Conservation (phyloP, 2,329 filamentous ascomycete species). For the Chaetothyriales sp. region DNA sequence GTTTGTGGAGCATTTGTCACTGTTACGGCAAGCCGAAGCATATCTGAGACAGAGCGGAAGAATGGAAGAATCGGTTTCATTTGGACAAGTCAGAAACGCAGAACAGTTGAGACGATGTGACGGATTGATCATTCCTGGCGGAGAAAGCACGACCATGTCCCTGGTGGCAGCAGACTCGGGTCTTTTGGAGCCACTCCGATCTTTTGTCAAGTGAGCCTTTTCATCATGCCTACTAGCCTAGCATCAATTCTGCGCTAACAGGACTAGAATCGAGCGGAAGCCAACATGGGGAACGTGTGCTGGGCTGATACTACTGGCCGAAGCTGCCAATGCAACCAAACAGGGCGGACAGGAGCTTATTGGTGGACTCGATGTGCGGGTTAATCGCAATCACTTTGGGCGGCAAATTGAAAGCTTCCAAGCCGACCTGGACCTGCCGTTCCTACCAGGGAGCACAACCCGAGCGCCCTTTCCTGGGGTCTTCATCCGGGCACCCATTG, state of each 20-base stretch:
- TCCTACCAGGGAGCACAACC: conserved; percentile 37
- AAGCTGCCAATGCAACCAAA: conserved; percentile 78
- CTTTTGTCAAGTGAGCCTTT: conserved; percentile 70
- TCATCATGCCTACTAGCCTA: neutral
- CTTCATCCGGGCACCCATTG: conserved; percentile 88
- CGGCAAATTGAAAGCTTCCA: conserved; percentile 87
- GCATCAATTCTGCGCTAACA: conserved; percentile 7
- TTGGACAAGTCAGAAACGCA: conserved; percentile 68
- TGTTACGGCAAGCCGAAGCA: conserved; percentile 56
- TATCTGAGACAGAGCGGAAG: conserved; percentile 24
- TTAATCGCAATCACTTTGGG: conserved; percentile 91
- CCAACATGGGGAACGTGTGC: conserved; percentile 95
- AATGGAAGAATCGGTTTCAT: conserved; percentile 36
- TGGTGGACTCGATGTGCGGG: conserved; percentile 76
- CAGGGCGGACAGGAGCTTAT: conserved; percentile 85
- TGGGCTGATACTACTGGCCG: conserved; percentile 78
- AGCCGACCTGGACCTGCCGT: conserved; percentile 57
- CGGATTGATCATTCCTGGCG: conserved; percentile 79
- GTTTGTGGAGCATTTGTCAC: conserved; percentile 73
- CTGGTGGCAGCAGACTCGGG: conserved; percentile 71
- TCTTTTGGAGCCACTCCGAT: conserved; percentile 66
- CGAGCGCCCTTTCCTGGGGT: conserved; percentile 56
- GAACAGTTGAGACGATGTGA: conserved; percentile 59
- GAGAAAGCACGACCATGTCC: conserved; percentile 88
- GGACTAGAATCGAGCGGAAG: conserved; percentile 52